Evolutionary conservation across 129 eudicot species (phyloP).

Genomic region (Pseudognaphalium luteoalbum): DNA sequence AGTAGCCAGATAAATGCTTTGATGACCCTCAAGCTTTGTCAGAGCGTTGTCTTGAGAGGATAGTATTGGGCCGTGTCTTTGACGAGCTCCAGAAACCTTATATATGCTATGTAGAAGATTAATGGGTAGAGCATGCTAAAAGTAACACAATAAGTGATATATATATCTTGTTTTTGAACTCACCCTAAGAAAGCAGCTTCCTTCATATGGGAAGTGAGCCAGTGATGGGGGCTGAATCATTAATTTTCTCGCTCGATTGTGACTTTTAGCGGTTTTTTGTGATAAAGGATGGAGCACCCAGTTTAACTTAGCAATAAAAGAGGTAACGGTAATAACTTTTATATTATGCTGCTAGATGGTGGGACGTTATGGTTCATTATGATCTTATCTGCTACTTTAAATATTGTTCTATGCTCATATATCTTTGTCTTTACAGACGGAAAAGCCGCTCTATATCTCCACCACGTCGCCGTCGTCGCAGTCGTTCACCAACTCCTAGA

Average conservation of each 20-base stretch:
- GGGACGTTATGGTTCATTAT: conserved; percentile 37
- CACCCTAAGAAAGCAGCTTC: conserved; percentile 50
- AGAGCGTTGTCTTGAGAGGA: conserved; percentile 35
- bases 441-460: conserved; percentile 84
- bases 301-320: conserved; percentile 83
- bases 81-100: conserved; percentile 34
- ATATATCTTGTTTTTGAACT: conserved; percentile 14
- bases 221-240: conserved; percentile 77
- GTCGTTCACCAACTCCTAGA: conserved; percentile 49
- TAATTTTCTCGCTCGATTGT: conserved; percentile 65
- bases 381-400: conserved; percentile 21
- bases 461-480: conserved; percentile 58
- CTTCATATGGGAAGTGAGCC: conserved; percentile 71
- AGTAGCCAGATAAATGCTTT: conserved; percentile 49
- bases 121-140: conserved; percentile 26
- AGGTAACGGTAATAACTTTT: conserved; percentile 74
- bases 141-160: conserved; percentile 42
- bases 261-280: conserved; percentile 81
- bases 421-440: conserved; percentile 58
- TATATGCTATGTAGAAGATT: conserved; percentile 24
- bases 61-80: conserved; percentile 24
- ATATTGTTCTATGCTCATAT: conserved; percentile 34
- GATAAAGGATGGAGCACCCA: conserved; percentile 88
- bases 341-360: conserved; percentile 41
- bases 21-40: conserved; percentile 40